phyloP scores from a whole-genome alignment of 371 early-diverging fungal species.

The Rhizomucor pusillus region DNA sequence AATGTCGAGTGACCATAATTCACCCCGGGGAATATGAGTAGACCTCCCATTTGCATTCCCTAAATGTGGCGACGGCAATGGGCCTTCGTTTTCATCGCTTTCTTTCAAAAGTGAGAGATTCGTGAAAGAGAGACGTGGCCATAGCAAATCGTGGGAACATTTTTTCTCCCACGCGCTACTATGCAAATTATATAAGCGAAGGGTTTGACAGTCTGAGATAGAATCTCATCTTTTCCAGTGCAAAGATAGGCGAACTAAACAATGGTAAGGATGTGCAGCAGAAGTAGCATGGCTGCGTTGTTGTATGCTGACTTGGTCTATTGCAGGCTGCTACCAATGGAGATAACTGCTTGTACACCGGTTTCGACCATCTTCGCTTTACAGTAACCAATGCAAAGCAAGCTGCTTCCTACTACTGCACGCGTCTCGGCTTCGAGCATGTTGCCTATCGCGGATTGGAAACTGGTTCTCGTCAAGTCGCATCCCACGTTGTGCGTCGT shows the following conservation, averaged over 20 bases:
- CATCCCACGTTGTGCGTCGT: constrained; percentile 84
- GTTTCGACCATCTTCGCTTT: constrained; percentile 78
- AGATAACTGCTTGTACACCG: constrained; percentile 26
- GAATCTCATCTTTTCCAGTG: background rate
- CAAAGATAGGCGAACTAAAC: background rate
- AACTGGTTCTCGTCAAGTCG: constrained; percentile 87
- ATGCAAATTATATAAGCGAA: background rate
- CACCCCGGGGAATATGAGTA: no score
- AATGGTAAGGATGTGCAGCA: background rate
- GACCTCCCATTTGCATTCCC: no score
- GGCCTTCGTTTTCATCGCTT: no score
- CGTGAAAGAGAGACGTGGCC: background rate
- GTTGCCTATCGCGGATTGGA: constrained; percentile 94
- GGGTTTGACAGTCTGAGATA: background rate
- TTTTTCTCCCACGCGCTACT: background rate
- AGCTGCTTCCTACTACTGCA: constrained; percentile 89
- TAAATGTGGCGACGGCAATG: no score
- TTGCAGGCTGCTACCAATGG: no score
- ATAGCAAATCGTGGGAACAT: background rate
- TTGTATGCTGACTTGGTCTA: no score
- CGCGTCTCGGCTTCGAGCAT: constrained; percentile 89
- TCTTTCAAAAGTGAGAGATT: no score
- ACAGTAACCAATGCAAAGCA: constrained; percentile 95
- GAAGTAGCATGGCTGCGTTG: background rate
- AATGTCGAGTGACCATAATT: no score